Percentiles rank a stretch among this genome's conserved stretches.
Conservation (phyloP, 441 rosid species). For the Mallotus repandus region DNA sequence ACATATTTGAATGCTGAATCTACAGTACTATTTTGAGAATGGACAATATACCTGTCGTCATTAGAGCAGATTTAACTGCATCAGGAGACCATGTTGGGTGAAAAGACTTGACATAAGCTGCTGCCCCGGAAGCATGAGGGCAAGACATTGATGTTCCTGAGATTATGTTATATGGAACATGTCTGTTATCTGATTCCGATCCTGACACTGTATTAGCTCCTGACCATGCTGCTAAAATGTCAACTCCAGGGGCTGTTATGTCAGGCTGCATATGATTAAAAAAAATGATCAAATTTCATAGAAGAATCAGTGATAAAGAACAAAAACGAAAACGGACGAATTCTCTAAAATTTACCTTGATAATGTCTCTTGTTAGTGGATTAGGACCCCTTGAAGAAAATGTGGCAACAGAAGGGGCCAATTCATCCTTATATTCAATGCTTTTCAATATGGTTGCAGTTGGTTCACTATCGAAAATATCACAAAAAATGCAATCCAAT, state of each 20-base stretch:
- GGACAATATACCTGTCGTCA: conserved; percentile 51
- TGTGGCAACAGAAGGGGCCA: conserved; percentile 38
- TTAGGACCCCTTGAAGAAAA: conserved; percentile 62
- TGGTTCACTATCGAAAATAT: conserved; percentile 26
- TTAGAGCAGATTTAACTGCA: conserved; percentile 83
- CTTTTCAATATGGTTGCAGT: conserved; percentile 41
- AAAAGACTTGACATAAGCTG: conserved; percentile 72
- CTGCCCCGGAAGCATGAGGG: conserved; percentile 79
- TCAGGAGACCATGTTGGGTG: conserved; percentile 70
- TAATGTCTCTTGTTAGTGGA: conserved; percentile 37
- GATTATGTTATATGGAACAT: conserved; percentile 26
- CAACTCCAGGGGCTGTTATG: conserved; percentile 47
- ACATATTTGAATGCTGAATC: too few relatives aligned
- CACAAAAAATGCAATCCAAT: not conserved
- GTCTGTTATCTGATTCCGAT: conserved; percentile 3
- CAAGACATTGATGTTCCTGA: conserved; percentile 96
- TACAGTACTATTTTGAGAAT: too few relatives aligned
- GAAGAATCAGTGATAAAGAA: too few relatives aligned
- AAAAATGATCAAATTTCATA: too few relatives aligned
- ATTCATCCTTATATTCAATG: conserved; percentile 14
- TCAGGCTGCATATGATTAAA: conserved; percentile 39
- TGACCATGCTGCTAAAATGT: conserved; percentile 60
- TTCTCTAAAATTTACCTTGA: conserved; percentile 31
- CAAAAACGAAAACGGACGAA: not conserved
- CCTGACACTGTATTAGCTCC: conserved; percentile 12